phyloP scores from a whole-genome alignment of 169 alveolate genomes.

The Prorocentrum cordatum region DNA sequence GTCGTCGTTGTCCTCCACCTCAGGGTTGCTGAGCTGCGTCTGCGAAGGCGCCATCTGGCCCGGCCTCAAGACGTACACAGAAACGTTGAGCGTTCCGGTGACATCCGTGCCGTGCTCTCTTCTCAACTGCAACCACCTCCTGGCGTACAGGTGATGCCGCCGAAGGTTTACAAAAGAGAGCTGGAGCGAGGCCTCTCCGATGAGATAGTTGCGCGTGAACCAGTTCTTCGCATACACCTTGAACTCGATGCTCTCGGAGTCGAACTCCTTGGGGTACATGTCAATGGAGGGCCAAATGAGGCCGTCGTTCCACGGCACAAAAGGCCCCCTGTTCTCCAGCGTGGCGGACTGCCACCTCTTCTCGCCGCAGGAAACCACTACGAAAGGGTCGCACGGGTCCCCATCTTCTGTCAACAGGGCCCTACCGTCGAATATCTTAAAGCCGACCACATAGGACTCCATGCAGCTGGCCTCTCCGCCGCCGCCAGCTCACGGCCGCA shows the following conservation, averaged over 20 bases:
- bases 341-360: slow-evolving; percentile 1
- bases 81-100: slow-evolving; percentile 12
- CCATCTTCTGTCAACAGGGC: slow-evolving; percentile 8
- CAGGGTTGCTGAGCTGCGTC: no score
- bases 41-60: slow-evolving; percentile 24
- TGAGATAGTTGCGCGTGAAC: slow-evolving; percentile 17
- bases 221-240: slow-evolving; percentile 24
- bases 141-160: slow-evolving; percentile 7
- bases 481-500: no score
- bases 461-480: no score
- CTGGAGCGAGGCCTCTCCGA: slow-evolving; percentile 23
- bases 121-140: slow-evolving; percentile 2
- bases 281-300: slow-evolving; percentile 5
- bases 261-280: slow-evolving; percentile 27
- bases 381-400: slow-evolving; percentile 14
- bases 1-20: no score
- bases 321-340: background rate
- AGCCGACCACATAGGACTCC: no score
- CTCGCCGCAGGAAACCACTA: slow-evolving; percentile 12
- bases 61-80: slow-evolving; percentile 11
- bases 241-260: slow-evolving; percentile 8
- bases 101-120: background rate
- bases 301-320: slow-evolving; percentile 5
- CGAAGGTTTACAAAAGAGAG: slow-evolving; percentile 27
- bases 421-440: slow-evolving; percentile 8